phyloP scores from a whole-genome alignment of 176 grass and related monocot genomes.

The Oryza punctata region DNA sequence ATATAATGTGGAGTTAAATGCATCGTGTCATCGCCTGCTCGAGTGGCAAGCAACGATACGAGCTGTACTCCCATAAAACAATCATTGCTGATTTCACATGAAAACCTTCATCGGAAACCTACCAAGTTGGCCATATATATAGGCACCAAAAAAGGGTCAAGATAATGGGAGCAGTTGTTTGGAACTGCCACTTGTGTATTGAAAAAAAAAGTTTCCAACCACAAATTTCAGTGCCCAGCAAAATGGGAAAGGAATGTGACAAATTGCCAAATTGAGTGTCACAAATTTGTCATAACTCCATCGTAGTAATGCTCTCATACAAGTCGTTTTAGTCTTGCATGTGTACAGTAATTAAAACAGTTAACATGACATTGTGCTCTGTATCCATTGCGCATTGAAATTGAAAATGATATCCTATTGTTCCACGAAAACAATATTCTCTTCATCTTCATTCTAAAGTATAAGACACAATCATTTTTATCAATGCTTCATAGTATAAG shows the following conservation, averaged over 20 bases:
- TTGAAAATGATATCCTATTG: too few relatives aligned
- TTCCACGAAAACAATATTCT: too few relatives aligned
- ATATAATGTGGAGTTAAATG: background rate
- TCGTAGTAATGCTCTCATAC: background rate
- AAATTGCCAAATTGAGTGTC: background rate
- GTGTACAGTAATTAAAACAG: too few relatives aligned
- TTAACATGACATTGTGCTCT: too few relatives aligned
- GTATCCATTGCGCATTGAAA: too few relatives aligned
- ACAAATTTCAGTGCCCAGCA: background rate
- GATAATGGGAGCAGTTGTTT: conserved; percentile 15
- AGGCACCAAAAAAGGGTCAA: background rate
- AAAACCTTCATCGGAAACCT: conserved; percentile 5
- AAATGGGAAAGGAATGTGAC: background rate
- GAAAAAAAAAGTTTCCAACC: background rate
- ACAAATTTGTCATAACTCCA: background rate
- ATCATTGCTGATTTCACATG: conserved; percentile 13
- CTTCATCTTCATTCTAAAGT: too few relatives aligned
- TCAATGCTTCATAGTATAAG: too few relatives aligned
- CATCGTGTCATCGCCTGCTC: conserved; percentile 1
- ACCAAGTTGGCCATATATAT: conserved; percentile 9
- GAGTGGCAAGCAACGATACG: background rate
- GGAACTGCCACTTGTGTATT: background rate
- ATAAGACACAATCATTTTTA: too few relatives aligned
- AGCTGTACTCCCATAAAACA: background rate
- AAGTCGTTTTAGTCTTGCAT: too few relatives aligned